Conservation (phyloP, 176 grass and related monocot genomes). For the Alopecurus myosuroides region DNA sequence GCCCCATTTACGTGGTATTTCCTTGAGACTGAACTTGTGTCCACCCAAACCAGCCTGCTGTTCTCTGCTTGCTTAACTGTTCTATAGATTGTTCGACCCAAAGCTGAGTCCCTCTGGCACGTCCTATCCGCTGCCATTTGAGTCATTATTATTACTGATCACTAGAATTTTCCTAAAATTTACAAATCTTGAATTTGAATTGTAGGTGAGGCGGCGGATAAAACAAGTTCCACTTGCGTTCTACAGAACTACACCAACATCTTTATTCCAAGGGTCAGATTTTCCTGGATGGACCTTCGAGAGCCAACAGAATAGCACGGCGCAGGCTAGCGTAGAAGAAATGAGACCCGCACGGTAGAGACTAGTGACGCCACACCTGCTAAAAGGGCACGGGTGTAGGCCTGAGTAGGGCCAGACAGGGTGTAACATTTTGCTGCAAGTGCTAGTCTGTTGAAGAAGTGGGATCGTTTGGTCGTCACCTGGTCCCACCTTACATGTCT, state of each 20-base stretch:
- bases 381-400: slow-evolving; percentile 46
- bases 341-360: neutral
- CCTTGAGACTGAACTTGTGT: neutral
- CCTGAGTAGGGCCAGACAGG: slow-evolving; percentile 8
- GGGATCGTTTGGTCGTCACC: neutral
- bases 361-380: slow-evolving; percentile 7
- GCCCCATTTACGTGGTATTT: neutral
- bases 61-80: neutral
- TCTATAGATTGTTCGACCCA: neutral
- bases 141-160: neutral
- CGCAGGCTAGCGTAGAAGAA: slow-evolving; percentile 19
- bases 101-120: neutral
- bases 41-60: neutral
- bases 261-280: slow-evolving; percentile 64
- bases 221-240: slow-evolving; percentile 96
- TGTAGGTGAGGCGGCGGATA: slow-evolving; percentile 80
- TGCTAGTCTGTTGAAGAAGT: neutral
- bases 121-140: slow-evolving; percentile 15
- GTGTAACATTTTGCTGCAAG: slow-evolving; percentile 6
- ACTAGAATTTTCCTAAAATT: neutral
- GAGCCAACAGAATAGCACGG: slow-evolving; percentile 3
- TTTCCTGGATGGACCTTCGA: slow-evolving; percentile 85
- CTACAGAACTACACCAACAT: slow-evolving; percentile 68
- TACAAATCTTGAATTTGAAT: slow-evolving; percentile 20
- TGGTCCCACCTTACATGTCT: slow-evolving; percentile 6